These are phyloP conservation scores for Paramecium pentaurelia DNA, from an alignment of 73 alveolate species.

Conservation along the genomic window DNA sequence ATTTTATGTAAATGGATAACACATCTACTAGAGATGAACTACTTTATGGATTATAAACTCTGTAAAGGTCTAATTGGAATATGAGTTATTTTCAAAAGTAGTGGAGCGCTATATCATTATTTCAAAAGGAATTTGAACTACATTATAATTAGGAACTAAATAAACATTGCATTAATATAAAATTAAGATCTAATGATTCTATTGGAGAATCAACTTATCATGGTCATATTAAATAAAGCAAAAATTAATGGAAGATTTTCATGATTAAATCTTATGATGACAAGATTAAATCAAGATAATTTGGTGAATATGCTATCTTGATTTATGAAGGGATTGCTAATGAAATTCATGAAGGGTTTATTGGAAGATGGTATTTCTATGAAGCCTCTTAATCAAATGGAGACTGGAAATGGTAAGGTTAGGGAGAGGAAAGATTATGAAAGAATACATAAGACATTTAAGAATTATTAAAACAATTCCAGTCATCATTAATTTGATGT, in stretches of 20 bases:
- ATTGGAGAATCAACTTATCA: neutral
- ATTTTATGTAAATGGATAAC: neutral
- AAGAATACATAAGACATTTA: too few relatives aligned
- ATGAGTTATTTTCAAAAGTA: neutral
- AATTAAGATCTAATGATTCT: neutral
- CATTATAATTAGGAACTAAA: neutral
- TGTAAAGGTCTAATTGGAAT: neutral
- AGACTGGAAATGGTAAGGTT: neutral
- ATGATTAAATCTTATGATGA: neutral
- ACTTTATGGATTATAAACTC: neutral
- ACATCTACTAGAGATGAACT: neutral
- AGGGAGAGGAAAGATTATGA: neutral
- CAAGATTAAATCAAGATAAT: neutral
- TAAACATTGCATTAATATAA: neutral
- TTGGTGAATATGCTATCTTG: neutral
- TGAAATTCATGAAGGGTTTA: neutral
- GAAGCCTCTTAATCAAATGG: neutral
- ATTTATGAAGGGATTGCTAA: neutral
- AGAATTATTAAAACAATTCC: too few relatives aligned
- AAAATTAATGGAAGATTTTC: neutral
- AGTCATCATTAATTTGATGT: too few relatives aligned
- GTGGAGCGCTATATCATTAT: neutral
- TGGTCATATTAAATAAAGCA: neutral
- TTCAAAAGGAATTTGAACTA: neutral
- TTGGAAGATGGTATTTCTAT: neutral